Base-by-base conservation (phyloP, 2,329 filamentous ascomycete species). In the Trichoderma sp. region DNA sequence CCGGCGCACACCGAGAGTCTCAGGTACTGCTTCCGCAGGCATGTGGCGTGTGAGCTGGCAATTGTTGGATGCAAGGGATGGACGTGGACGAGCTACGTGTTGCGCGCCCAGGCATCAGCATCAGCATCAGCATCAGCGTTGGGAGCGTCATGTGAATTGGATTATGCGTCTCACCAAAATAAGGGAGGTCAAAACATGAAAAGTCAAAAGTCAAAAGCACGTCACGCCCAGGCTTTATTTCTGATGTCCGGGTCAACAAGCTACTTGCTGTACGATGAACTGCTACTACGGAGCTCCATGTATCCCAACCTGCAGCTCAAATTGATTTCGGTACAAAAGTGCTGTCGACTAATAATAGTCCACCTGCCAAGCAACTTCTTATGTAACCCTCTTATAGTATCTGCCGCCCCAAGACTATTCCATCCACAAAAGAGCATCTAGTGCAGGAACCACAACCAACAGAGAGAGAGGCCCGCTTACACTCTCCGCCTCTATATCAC, bases 1-100 rank as follows among this genome's bases (percentile, higher is more conserved):
- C 46, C 21, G 46, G 21, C 21, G 46, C 46, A 43, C 58, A 59
- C 58, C 58, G 58, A 59, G 58, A 46, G 24, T 59, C 58, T 49
- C 46, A 49, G 21, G 46, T 24, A 49, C 46, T 7, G 8, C 10
- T 32, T 49, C 18, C 39, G 39, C n/a, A 49, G 46, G 46, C 21
- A 49, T 49, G 46, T 49, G 21, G 18, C 46, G 46, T 49, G 46
- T 49, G 46, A 49, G 46, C 46, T 49, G 46, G 46, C 46, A 43
- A 49, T 49, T 49, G 46, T 49, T 49, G 46, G n/a, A 24, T 49
- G 46, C 46, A 49, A 49, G 46, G 46, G 46, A 49, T 49, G 46
- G 46, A 11, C 21, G 46, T 49, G 46, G 46, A 11, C 21, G 46
- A 24, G 46, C n/a, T 49, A 24, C 46, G 46, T 24, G 46, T 43